Conservation (phyloP, 1,284 basidiomycete genomes). For the Veloboletus limbatus region DNA sequence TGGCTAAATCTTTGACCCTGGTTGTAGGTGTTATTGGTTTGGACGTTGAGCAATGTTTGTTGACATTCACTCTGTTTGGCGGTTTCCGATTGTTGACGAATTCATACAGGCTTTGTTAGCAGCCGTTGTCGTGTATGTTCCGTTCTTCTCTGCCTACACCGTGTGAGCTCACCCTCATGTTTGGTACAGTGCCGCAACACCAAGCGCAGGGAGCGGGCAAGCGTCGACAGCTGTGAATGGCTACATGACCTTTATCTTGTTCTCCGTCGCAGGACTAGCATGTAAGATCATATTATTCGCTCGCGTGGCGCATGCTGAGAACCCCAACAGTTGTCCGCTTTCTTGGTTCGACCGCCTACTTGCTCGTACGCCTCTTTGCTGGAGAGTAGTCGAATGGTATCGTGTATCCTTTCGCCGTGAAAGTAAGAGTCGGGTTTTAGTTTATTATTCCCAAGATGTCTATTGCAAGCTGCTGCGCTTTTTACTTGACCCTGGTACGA, state of each 20-base stretch:
- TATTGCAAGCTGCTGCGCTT: no score
- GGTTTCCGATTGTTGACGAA: conserved; percentile 12
- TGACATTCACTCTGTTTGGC: conserved; percentile 3
- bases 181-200: conserved; percentile 47
- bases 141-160: neutral
- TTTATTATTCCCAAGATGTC: no score
- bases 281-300: conserved; percentile 44
- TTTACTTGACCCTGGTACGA: no score
- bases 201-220: conserved; percentile 32
- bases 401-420: no score
- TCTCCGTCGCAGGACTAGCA: conserved; percentile 83
- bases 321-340: conserved; percentile 68
- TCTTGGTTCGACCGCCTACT: conserved; percentile 73
- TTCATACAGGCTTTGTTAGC: conserved; percentile 60
- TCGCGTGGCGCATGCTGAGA: neutral
- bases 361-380: conserved; percentile 78
- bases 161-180: conserved; percentile 5
- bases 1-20: conserved; percentile 5
- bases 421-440: no score
- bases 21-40: conserved; percentile 64
- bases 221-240: conserved; percentile 57
- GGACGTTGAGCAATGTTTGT: conserved; percentile 79
- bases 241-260: conserved; percentile 80
- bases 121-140: conserved; percentile 63
- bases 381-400: conserved; percentile 61